These are phyloP conservation scores for Serendipita indica DNA, from an alignment of 768 basidiomycete species.

Conservation along the genomic window DNA sequence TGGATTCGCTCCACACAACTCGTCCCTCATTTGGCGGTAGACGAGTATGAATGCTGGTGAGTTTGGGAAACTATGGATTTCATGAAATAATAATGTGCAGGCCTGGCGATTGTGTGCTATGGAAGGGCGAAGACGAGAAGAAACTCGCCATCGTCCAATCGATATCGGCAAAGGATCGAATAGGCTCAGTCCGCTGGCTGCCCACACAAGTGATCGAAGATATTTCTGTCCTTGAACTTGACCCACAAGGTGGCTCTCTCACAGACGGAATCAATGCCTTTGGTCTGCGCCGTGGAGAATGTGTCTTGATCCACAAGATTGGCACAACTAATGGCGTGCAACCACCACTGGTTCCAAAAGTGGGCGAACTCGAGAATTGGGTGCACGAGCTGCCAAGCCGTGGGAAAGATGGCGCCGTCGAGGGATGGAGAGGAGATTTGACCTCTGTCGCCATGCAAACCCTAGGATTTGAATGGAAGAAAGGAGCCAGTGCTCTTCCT, in stretches of 20 bases:
- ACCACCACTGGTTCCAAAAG: conserved; percentile 57
- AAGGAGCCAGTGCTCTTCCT: neutral
- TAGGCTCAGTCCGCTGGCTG: conserved; percentile 44
- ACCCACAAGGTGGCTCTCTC: conserved; percentile 53
- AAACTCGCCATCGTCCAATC: conserved; percentile 63
- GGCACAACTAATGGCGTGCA: conserved; percentile 59
- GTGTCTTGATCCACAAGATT: conserved; percentile 61
- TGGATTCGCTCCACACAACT: conserved; percentile 44
- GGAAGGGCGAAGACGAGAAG: conserved; percentile 57
- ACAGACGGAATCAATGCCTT: conserved; percentile 35
- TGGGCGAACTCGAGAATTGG: conserved; percentile 76
- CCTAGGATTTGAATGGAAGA: neutral
- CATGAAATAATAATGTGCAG: conserved; percentile 24
- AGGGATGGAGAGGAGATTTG: conserved; percentile 42
- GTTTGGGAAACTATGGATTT: conserved; percentile 17
- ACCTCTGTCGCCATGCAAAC: conserved; percentile 12
- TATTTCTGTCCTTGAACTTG: conserved; percentile 75
- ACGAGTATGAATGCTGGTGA: conserved; percentile 85
- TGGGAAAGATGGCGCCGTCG: conserved; percentile 33
- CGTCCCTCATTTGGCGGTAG: conserved; percentile 72
- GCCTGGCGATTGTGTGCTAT: conserved; percentile 85
- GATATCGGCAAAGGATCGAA: conserved; percentile 57
- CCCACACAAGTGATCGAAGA: conserved; percentile 32
- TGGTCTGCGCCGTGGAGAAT: conserved; percentile 72
- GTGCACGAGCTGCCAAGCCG: conserved; percentile 43